Base-by-base conservation (phyloP, 805 yeast genomes). In the Schwanniomyces occidentalis region DNA sequence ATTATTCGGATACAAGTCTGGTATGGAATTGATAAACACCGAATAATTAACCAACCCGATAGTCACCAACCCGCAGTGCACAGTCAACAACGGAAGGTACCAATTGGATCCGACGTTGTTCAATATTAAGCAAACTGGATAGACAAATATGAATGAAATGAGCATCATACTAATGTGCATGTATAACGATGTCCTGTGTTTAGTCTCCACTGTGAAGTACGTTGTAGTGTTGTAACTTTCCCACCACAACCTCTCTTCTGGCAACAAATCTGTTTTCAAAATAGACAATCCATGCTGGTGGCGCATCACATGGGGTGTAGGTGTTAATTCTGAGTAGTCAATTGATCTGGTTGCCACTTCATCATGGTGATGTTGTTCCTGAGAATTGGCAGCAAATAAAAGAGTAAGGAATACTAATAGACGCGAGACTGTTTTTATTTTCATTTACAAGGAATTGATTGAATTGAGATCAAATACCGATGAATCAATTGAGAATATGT, bases 181-280 rank as follows among this genome's bases (percentile, higher is more conserved):
- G 43, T 68, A 67, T 18, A 89, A 61, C 1, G 80, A 71, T 9
- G 67, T 39, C 37, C 77, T 73, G 44, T 71, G 71, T 3, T 78
- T 71, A 2, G 73, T 47, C 0, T 70, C 72, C 8, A 75, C 52
- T 6, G 76, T 79, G 61, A 86, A 79, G 56, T 73, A 89, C 3
- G 87, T 80, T 2, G 91, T 82, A 9, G 95, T 78, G 51, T 85
- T 79, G 60, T 89, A 90, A 16, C 60, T 54, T 31, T 78, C 80
- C 97, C 97, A 90, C 58, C 74, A 90, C 17, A 71, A 54, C 36
- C 78, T 65, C 57, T 89, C 96, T 28, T 79, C 84, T 0, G 90
- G 82, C 12, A 80, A 71, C 31, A 90, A 69, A 13, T 76, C 51
- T 2, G 85, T 82, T 17, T 78, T 64, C 29, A 89, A 66, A 27